A percentile compares a stretch with the other conserved stretches of the same genome.
These are phyloP conservation scores for Vigna trinervia DNA, from an alignment of 306 rosid species.

Conservation along the genomic window DNA sequence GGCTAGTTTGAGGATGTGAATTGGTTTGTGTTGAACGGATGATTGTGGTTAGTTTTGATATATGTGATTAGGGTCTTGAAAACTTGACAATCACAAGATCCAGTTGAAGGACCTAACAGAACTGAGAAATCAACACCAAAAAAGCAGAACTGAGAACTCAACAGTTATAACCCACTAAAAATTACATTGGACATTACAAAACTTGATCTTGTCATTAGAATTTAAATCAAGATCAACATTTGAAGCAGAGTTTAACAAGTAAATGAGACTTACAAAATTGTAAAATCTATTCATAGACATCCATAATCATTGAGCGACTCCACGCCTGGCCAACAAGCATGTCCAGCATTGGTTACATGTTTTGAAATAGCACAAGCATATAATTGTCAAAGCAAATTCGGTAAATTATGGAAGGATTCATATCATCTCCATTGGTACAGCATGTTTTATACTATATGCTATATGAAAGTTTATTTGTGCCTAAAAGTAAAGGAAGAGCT, in stretches of 20 bases:
- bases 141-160: neutral
- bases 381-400: slow-evolving; percentile 14
- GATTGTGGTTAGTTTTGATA: too few species aligned
- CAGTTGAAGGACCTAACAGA: neutral
- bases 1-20: too few species aligned
- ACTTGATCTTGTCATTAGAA: slow-evolving; percentile 9
- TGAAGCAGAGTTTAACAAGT: slow-evolving; percentile 19
- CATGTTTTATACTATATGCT: slow-evolving; percentile 13
- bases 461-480: slow-evolving; percentile 25
- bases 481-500: slow-evolving; percentile 32
- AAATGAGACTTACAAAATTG: slow-evolving; percentile 30
- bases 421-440: neutral
- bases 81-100: slow-evolving; percentile 3
- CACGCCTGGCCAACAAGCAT: neutral
- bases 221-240: slow-evolving; percentile 17
- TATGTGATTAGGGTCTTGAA: neutral
- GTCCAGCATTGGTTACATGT: slow-evolving; percentile 24
- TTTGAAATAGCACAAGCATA: neutral
- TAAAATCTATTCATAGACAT: slow-evolving; percentile 31
- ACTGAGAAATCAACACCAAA: neutral
- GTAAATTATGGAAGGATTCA: slow-evolving; percentile 13
- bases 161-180: slow-evolving; percentile 15
- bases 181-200: neutral
- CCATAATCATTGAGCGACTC: neutral
- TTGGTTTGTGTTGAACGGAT: too few species aligned